Evolutionary conservation across 2,329 filamentous ascomycete genomes (phyloP), one percentile per base, ranked within the genome.

Genomic region (Botryotinia narcissicola): DNA sequence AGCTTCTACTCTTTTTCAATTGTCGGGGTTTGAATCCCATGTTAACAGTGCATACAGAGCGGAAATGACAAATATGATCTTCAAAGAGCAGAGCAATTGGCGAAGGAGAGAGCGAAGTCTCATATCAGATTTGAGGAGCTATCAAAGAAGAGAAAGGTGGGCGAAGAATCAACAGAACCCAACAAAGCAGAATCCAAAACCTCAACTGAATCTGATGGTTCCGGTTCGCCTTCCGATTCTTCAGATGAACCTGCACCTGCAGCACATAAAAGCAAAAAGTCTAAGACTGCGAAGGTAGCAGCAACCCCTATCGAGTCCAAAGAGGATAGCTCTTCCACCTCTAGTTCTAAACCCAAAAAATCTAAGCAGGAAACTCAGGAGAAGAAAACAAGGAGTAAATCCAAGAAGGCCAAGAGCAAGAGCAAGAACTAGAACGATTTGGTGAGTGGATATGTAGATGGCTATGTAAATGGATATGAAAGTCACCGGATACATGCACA

Each of bases 31-130:
- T 9, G 25, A 32, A 22, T 32, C 48, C n/a, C 18, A 64, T 48
- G 44, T 74, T 79, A 48, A 78, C 66, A 20, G 59, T 37, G n/a
- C 16, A 37, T 61, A 42, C 40, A 82, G 80, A 74, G 77, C 48
- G 79, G 80, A 48, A 86, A 89, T 80, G 82, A 87, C 51, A 85
- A 86, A 79, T 82, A 85, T 76, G 85, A 88, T 74, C 75, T 85
- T 14, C 82, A 86, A 78, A 82, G 83, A 72, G 85, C 86, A 66
- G 84, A 87, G 77, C 81, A 83, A 76, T 80, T 85, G 78, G 84
- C 85, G 18, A 86, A 85, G 76, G 85, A 88, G 75, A 84, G 83
- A 74, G 85, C 85, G 16, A 83, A 82, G 51, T 85, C 86, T 22
- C 83, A 86, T 72, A 80, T 85, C 46, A 87, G 84, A 75, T 85